Base-by-base conservation (phyloP, 2,329 filamentous ascomycete genomes). In the Lithohypha guttulata region DNA sequence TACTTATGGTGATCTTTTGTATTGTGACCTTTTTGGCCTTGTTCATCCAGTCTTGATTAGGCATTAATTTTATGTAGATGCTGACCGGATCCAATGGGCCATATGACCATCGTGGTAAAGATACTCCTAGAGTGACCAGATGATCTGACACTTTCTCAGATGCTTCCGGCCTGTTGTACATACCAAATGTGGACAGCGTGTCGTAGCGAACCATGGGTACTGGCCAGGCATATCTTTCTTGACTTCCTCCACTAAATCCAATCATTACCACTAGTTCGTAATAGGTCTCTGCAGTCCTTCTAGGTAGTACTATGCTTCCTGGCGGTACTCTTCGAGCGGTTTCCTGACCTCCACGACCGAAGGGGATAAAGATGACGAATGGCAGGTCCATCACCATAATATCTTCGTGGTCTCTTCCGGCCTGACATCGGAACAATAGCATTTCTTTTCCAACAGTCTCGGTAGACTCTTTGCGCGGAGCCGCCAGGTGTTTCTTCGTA, bases 211-310 rank as follows among this genome's bases (percentile, higher is more conserved):
- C 78, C 51, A 98, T 76, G 1, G 89, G 89, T 26, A 96, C 82
- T 1, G 91, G 84, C 52, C 95, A 95, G 3, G 78, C 70, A 61
- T 93, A 91, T 62, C 93, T 93, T 62, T 84, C 85, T 63, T 95
- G 85, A 45, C 84, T 77, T 52, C 77, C 77, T 51, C 81, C 79
- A 2, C 87, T 85, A 61, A 96, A 89, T 57, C 96, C 89, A 15
- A 98, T 81, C 36, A 82, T 93, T 36, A 98, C 91, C 41, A 96
- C 85, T 46, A 98, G 73, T 64, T 98, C 91, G 65, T 96, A 98
- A 59, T 73, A 94, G 31, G 91, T 98, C 66, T 98, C 91, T 44
- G 86, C 87, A n/a, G 84, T 94, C 54, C 91, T 77, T 63, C 83
- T 91, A 17, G 86, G 81, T 41, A 98, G 71, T 59, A 93, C 84